A percentile compares a stretch with the other conserved stretches of the same genome.
These are phyloP conservation scores for Plasmodium vivax DNA, from an alignment of 169 alveolate species.

Conservation along the genomic window DNA sequence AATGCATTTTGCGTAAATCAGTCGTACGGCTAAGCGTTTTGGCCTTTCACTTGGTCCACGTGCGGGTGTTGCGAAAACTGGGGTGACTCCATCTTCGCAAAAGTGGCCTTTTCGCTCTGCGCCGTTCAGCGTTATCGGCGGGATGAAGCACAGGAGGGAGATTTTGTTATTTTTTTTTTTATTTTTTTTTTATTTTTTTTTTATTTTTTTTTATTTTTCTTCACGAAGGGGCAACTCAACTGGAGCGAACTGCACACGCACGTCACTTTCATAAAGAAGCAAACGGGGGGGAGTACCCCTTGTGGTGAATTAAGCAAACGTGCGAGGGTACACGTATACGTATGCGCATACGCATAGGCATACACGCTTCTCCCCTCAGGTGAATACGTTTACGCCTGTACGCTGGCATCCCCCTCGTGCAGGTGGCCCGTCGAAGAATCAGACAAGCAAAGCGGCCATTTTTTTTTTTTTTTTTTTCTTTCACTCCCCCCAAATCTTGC, in stretches of 20 bases:
- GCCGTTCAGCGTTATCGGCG: neutral
- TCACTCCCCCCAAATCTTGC: neutral
- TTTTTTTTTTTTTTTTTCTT: no score
- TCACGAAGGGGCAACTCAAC: neutral
- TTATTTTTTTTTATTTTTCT: no score
- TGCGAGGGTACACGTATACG: neutral
- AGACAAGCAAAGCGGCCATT: neutral
- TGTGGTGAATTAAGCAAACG: neutral
- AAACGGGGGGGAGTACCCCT: neutral
- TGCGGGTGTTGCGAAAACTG: neutral
- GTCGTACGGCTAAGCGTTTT: neutral
- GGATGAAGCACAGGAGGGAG: neutral
- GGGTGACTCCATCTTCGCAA: neutral
- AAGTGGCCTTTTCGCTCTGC: neutral
- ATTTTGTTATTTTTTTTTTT: neutral
- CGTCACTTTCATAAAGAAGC: neutral
- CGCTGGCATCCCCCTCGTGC: neutral
- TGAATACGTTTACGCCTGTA: neutral
- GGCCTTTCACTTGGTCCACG: neutral
- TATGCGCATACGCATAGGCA: neutral
- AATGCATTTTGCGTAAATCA: neutral
- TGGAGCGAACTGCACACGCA: neutral
- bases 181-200: neutral
- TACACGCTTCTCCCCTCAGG: neutral
- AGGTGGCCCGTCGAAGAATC: neutral